Conservation (phyloP, 805 yeast species). For the Starmerella apicola region DNA sequence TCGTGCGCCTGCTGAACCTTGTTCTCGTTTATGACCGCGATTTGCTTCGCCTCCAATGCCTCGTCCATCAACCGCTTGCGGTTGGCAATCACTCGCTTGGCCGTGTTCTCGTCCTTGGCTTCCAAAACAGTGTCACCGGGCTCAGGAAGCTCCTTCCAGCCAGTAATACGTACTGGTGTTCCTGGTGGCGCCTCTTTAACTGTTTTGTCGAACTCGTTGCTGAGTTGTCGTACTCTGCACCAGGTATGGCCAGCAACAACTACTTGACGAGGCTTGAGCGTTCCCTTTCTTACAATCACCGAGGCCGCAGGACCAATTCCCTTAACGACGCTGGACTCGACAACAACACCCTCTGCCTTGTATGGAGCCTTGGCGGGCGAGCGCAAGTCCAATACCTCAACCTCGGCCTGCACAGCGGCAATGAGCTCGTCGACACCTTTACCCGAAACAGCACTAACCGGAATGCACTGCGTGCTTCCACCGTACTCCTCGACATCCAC, state of each 20-base stretch:
- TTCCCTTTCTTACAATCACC: slow-evolving; percentile 67
- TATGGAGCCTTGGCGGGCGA: slow-evolving; percentile 34
- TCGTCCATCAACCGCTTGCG: slow-evolving; percentile 43
- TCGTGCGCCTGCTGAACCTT: slow-evolving; percentile 38
- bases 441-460: slow-evolving; percentile 82
- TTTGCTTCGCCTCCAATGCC: slow-evolving; percentile 47
- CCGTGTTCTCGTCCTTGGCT: slow-evolving; percentile 59
- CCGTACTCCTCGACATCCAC: slow-evolving; percentile 87
- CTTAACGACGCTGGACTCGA: slow-evolving; percentile 71
- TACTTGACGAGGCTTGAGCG: slow-evolving; percentile 54
- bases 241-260: slow-evolving; percentile 78
- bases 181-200: slow-evolving; percentile 68
- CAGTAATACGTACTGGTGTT: slow-evolving; percentile 78
- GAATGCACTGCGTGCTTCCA: slow-evolving; percentile 84
- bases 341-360: slow-evolving; percentile 69
- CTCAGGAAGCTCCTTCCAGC: slow-evolving; percentile 88
- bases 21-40: slow-evolving; percentile 58
- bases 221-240: slow-evolving; percentile 71
- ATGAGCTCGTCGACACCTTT: slow-evolving; percentile 80
- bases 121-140: slow-evolving; percentile 79
- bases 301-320: slow-evolving; percentile 83
- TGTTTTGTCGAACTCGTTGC: slow-evolving; percentile 56
- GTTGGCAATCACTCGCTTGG: slow-evolving; percentile 61
- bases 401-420: slow-evolving; percentile 72
- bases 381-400: slow-evolving; percentile 71